Conservation (phyloP, 257 asterid genomes). For the Forsythia viridissima region DNA sequence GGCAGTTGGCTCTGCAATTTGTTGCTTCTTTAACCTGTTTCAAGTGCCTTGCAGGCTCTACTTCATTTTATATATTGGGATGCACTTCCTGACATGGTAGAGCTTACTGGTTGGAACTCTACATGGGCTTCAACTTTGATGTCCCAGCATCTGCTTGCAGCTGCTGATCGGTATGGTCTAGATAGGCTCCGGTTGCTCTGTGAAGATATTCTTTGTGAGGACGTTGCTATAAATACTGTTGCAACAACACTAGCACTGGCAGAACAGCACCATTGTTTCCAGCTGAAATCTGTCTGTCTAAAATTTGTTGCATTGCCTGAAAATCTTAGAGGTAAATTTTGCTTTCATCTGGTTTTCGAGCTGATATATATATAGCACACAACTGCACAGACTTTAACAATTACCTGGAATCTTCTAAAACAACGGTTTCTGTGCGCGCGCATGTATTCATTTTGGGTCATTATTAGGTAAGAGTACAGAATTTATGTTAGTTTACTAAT, state of each 20-base stretch:
- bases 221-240: slow-evolving; percentile 87
- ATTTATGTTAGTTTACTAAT: no score
- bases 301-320: slow-evolving; percentile 79
- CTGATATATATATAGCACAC: neutral
- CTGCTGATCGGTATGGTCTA: slow-evolving; percentile 89
- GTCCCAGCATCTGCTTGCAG: slow-evolving; percentile 96
- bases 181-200: slow-evolving; percentile 86
- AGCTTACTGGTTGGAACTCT: slow-evolving; percentile 79
- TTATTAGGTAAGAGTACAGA: no score
- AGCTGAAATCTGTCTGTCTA: slow-evolving; percentile 81
- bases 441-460: no score
- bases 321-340: slow-evolving; percentile 72
- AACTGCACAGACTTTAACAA: neutral
- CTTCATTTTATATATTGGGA: slow-evolving; percentile 94
- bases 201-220: slow-evolving; percentile 77
- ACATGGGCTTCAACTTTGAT: slow-evolving; percentile 90
- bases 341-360: neutral
- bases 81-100: slow-evolving; percentile 79
- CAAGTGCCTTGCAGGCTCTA: slow-evolving; percentile 57
- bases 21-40: neutral
- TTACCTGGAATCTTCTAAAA: neutral
- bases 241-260: slow-evolving; percentile 96
- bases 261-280: slow-evolving; percentile 92
- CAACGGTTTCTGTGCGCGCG: neutral
- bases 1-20: neutral